Percentiles rank a stretch among this genome's conserved stretches.
Evolutionary conservation across 2,329 filamentous ascomycete species (phyloP).

Genomic region (Camptophora hylomeconis): DNA sequence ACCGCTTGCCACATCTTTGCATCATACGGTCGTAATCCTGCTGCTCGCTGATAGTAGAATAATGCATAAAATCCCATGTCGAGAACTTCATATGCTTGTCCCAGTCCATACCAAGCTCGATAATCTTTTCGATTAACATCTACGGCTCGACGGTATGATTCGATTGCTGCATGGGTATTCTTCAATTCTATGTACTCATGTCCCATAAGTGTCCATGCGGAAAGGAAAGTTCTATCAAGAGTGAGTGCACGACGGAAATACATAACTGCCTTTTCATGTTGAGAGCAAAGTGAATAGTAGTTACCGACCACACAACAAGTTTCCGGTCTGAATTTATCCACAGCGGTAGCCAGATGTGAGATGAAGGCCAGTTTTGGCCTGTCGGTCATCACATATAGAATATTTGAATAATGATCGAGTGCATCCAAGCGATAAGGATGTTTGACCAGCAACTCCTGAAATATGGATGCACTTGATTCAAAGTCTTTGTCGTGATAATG

Average conservation of each 20-base stretch:
- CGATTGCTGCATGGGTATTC: conserved; percentile 94
- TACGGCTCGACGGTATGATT: conserved; percentile 88
- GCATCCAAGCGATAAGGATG: conserved; percentile 65
- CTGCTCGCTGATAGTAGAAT: conserved; percentile 95
- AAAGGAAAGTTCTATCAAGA: conserved; percentile 78
- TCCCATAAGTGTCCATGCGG: conserved; percentile 96
- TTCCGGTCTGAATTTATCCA: conserved; percentile 92
- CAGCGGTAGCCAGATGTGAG: conserved; percentile 76
- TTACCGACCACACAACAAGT: conserved; percentile 96
- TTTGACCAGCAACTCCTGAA: conserved; percentile 55
- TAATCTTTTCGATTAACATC: conserved; percentile 95
- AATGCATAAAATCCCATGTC: conserved; percentile 97
- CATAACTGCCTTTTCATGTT: conserved; percentile 95
- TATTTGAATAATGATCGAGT: conserved; percentile 93
- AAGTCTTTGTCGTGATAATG: conserved; percentile 81
- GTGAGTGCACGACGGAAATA: conserved; percentile 91
- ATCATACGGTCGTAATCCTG: conserved; percentile 85
- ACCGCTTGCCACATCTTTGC: conserved; percentile 99
- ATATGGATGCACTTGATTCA: conserved; percentile 49
- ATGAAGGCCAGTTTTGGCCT: conserved; percentile 84
- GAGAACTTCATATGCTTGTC: conserved; percentile 92
- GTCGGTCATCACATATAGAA: conserved; percentile 82
- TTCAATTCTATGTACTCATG: conserved; percentile 98
- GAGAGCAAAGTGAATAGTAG: conserved; percentile 86
- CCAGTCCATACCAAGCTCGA: conserved; percentile 92